Percentiles rank a stretch among this genome's conserved stretches.
phyloP scores from a whole-genome alignment of 129 eudicot species.

The Kitagawia praeruptora region DNA sequence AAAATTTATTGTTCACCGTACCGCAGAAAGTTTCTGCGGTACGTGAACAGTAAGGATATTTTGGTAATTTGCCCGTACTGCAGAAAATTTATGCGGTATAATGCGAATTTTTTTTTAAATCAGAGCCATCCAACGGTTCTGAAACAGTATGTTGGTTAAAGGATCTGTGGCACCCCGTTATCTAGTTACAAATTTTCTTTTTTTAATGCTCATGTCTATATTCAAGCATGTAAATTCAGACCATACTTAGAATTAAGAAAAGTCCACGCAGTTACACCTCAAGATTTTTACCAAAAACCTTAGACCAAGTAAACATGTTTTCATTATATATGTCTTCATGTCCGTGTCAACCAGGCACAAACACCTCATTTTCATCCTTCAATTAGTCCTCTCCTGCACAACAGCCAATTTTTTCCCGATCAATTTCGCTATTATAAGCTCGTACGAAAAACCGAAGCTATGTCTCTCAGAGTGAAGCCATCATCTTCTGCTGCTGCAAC shows the following conservation, averaged over 20 bases:
- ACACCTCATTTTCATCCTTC: slow-evolving; percentile 1
- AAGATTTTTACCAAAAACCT: background rate
- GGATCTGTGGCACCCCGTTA: no score
- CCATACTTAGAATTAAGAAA: background rate
- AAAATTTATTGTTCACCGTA: no score
- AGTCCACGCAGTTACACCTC: background rate
- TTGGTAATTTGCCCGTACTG: no score
- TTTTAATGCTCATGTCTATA: background rate
- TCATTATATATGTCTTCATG: background rate
- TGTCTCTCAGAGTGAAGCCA: slow-evolving; percentile 33
- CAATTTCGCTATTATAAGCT: background rate
- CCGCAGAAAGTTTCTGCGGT: no score
- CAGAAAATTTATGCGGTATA: no score
- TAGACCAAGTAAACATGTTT: background rate
- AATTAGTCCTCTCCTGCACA: background rate
- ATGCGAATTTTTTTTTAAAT: no score
- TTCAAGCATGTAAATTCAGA: slow-evolving; percentile 2
- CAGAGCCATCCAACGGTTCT: no score
- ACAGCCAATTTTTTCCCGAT: background rate
- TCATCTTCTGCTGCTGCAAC: background rate
- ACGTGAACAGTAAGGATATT: no score
- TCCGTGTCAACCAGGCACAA: background rate
- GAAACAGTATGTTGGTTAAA: no score
- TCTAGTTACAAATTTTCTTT: background rate
- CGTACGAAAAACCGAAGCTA: background rate